Conservation (phyloP, 257 asterid genomes). For the Solanum tarijense region DNA sequence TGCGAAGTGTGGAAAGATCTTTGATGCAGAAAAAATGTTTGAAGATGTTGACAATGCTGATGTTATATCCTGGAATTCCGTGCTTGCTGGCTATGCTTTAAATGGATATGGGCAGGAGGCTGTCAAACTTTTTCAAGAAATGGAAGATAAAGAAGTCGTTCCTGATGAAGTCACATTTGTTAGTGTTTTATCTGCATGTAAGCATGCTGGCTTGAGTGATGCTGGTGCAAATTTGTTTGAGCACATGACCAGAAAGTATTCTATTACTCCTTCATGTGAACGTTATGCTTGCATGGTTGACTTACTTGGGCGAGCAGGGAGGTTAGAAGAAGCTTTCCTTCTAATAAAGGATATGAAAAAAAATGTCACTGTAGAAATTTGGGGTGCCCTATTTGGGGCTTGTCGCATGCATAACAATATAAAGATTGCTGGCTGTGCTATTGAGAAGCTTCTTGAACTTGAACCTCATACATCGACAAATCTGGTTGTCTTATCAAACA, state of each 20-base stretch:
- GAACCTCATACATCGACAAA: constrained; percentile 29
- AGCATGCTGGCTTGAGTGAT: constrained; percentile 32
- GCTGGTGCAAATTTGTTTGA: constrained; percentile 22
- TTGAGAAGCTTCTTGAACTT: constrained; percentile 21
- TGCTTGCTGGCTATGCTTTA: constrained; percentile 35
- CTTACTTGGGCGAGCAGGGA: constrained; percentile 42
- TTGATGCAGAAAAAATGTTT: constrained; percentile 22
- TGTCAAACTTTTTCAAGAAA: constrained; percentile 20
- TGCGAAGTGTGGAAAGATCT: constrained; percentile 33
- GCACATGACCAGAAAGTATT: constrained; percentile 23
- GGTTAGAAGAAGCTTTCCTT: constrained; percentile 29
- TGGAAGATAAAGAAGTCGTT: constrained; percentile 21
- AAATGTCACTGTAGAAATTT: constrained; percentile 19
- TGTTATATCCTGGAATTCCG: constrained; percentile 35
- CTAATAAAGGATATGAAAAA: constrained; percentile 15
- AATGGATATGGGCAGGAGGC: constrained; percentile 41
- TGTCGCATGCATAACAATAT: constrained; percentile 25
- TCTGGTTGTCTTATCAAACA: constrained; percentile 22
- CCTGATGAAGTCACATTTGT: constrained; percentile 41
- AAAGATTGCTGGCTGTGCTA: constrained; percentile 21
- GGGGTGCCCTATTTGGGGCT: constrained; percentile 40
- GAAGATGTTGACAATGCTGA: constrained; percentile 20
- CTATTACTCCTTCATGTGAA: constrained; percentile 25
- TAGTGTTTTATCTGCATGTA: constrained; percentile 34
- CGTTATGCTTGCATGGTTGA: constrained; percentile 35